Evolutionary conservation across 805 yeast species (phyloP).

Genomic region (Cyberlindnera saturnus): DNA sequence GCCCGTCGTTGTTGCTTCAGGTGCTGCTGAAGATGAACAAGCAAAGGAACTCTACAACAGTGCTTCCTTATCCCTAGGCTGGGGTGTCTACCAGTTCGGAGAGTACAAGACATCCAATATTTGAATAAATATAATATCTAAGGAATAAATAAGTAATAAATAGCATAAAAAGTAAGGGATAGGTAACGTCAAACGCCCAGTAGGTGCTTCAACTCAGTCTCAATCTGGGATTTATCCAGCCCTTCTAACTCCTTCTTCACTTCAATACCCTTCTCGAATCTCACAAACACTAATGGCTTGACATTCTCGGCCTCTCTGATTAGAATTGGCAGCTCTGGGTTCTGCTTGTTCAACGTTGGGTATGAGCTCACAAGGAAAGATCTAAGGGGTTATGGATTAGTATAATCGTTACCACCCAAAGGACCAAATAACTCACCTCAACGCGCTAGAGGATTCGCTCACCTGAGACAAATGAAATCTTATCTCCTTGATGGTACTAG

Average conservation of each 20-base stretch:
- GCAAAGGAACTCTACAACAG: slow-evolving; percentile 43
- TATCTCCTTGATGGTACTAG: slow-evolving; percentile 61
- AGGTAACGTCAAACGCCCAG: slow-evolving; percentile 6
- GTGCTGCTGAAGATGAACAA: slow-evolving; percentile 35
- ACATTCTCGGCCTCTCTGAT: slow-evolving; percentile 65
- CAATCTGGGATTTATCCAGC: slow-evolving; percentile 21
- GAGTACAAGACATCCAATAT: slow-evolving; percentile 8
- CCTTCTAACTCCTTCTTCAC: slow-evolving; percentile 32
- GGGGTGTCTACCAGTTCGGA: slow-evolving; percentile 60
- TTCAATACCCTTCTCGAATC: slow-evolving; percentile 45
- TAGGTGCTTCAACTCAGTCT: slow-evolving; percentile 17
- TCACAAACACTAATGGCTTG: slow-evolving; percentile 67
- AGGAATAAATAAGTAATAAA: slow-evolving; percentile 1
- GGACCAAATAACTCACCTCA: slow-evolving; percentile 35
- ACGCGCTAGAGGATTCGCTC: slow-evolving; percentile 62
- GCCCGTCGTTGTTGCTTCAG: slow-evolving; percentile 59
- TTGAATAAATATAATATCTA: not conserved
- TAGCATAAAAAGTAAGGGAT: not conserved
- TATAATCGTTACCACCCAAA: too few relatives aligned
- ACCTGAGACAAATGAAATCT: slow-evolving; percentile 78
- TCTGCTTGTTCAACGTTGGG: slow-evolving; percentile 54
- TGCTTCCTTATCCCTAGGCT: slow-evolving; percentile 47
- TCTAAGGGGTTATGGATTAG: slow-evolving; percentile 26
- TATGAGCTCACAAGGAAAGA: slow-evolving; percentile 58
- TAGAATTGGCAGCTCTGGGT: slow-evolving; percentile 66